Percentiles rank a stretch among this genome's conserved stretches.
These are phyloP conservation scores for Nicotiana knightiana DNA, from an alignment of 257 asterid species.

Conservation along the genomic window DNA sequence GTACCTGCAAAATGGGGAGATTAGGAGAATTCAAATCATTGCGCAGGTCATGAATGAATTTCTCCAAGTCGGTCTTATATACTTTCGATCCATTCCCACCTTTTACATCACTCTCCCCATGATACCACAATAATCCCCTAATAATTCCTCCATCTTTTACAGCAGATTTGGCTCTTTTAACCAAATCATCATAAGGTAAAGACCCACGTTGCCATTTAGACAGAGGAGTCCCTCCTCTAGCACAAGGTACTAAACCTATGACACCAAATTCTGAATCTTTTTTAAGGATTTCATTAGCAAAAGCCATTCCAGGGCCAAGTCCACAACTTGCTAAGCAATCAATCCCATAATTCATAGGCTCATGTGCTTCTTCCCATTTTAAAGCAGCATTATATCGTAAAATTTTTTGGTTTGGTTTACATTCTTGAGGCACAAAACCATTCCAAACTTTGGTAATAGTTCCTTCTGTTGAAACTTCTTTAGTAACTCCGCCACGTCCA, in stretches of 20 bases:
- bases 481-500: slow-evolving; percentile 29
- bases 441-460: slow-evolving; percentile 19
- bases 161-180: slow-evolving; percentile 22
- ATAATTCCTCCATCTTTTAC: slow-evolving; percentile 23
- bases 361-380: slow-evolving; percentile 31
- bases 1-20: slow-evolving; percentile 15
- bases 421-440: slow-evolving; percentile 20
- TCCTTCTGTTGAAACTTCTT: background rate
- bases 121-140: slow-evolving; percentile 37
- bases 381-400: slow-evolving; percentile 13
- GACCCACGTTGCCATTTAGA: slow-evolving; percentile 24
- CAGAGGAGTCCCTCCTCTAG: slow-evolving; percentile 31
- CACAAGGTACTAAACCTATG: slow-evolving; percentile 40
- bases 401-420: slow-evolving; percentile 11
- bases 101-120: slow-evolving; percentile 33
- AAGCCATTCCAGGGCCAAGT: slow-evolving; percentile 44
- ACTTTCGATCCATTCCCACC: background rate
- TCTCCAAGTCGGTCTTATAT: slow-evolving; percentile 10
- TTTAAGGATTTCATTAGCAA: slow-evolving; percentile 27
- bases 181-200: slow-evolving; percentile 12
- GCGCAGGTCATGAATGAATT: slow-evolving; percentile 18
- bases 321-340: slow-evolving; percentile 28
- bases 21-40: slow-evolving; percentile 13
- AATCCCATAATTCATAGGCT: slow-evolving; percentile 33
- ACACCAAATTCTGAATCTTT: slow-evolving; percentile 12